A percentile compares a stretch with the other conserved stretches of the same genome.
Conservation (phyloP, 129 eudicot species). For the Chrysanthemum seticuspe region DNA sequence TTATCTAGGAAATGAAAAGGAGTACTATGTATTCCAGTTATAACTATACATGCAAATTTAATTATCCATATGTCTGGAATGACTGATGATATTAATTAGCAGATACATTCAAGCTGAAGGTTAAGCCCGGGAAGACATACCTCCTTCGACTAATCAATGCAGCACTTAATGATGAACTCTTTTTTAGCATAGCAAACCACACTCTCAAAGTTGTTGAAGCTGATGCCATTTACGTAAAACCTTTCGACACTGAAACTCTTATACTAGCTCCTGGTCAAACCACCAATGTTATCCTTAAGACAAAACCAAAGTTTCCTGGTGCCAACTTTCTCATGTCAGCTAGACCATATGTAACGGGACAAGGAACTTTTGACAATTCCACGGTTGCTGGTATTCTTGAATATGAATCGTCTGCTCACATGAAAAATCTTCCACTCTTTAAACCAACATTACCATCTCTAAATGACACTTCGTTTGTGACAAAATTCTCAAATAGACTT, state of each 20-base stretch:
- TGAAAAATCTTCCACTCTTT: slow-evolving; percentile 16
- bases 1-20: not conserved
- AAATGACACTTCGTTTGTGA: slow-evolving; percentile 27
- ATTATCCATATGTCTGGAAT: too few species aligned
- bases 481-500: slow-evolving; percentile 22
- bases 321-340: slow-evolving; percentile 28
- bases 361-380: slow-evolving; percentile 22
- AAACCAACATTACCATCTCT: slow-evolving; percentile 23
- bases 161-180: slow-evolving; percentile 18
- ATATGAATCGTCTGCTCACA: not conserved
- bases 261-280: slow-evolving; percentile 61
- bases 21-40: not conserved
- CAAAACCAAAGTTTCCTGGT: slow-evolving; percentile 35
- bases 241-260: slow-evolving; percentile 42
- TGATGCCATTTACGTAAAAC: slow-evolving; percentile 35
- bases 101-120: slow-evolving; percentile 36
- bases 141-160: too few species aligned
- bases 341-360: slow-evolving; percentile 25
- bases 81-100: not conserved
- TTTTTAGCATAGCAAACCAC: slow-evolving; percentile 37
- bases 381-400: slow-evolving; percentile 31
- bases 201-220: slow-evolving; percentile 30
- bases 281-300: slow-evolving; percentile 49
- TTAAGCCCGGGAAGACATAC: too few species aligned
- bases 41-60: not conserved